Conservation (phyloP, 2,329 filamentous ascomycete species). For the Fusarium euwallaceae region DNA sequence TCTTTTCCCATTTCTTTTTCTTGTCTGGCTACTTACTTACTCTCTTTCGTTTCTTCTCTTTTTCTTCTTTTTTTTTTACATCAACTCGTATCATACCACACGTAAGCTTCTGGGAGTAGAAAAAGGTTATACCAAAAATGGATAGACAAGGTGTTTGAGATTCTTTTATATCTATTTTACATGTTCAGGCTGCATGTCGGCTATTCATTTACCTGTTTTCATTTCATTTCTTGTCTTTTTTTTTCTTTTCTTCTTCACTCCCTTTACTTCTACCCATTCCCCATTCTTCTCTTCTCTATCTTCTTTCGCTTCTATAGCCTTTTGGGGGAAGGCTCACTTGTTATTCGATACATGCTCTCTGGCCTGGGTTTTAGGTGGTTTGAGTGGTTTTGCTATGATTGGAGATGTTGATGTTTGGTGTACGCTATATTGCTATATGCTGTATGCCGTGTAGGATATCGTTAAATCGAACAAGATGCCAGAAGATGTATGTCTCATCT, state of each 20-base stretch:
- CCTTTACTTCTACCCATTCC: background rate
- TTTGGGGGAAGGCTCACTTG: background rate
- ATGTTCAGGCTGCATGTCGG: constrained; percentile 5
- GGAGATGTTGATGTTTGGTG: constrained; percentile 1
- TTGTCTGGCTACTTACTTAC: constrained; percentile 29
- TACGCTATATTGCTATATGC: background rate
- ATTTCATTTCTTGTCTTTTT: background rate
- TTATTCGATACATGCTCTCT: background rate
- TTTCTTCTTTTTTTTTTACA: constrained; percentile 4
- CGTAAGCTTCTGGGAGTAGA: constrained; percentile 47
- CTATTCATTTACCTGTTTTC: background rate
- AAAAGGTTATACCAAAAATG: constrained; percentile 49
- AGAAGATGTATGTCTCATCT: background rate
- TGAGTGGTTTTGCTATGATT: background rate
- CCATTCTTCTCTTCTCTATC: background rate
- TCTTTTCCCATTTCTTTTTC: constrained; percentile 16
- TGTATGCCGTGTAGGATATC: background rate
- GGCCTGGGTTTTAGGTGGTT: constrained; percentile 4
- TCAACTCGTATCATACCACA: constrained; percentile 42
- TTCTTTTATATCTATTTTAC: constrained; percentile 24
- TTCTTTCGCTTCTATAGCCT: background rate
- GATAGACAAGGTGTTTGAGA: constrained; percentile 46
- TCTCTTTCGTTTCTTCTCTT: constrained; percentile 20
- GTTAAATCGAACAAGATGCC: background rate
- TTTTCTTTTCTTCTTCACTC: background rate